Evolutionary conservation across 2,329 filamentous ascomycete species (phyloP).

Genomic region (Apiospora saccharicola): DNA sequence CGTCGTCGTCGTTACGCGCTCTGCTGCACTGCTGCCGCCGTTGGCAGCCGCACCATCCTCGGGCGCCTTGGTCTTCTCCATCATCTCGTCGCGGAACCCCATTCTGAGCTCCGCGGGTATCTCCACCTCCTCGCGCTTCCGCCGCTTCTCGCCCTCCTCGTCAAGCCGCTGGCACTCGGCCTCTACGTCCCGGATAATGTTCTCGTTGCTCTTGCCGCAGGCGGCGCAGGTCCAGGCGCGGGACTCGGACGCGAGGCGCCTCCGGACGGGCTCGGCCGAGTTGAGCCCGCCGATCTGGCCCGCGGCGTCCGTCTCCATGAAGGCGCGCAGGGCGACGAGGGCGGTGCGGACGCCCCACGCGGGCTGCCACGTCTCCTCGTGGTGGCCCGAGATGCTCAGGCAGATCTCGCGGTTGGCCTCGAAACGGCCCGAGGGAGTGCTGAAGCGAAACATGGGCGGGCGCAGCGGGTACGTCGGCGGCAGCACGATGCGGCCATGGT

Average conservation of each 20-base stretch:
- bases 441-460: slow-evolving; percentile 94
- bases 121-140: slow-evolving; percentile 49
- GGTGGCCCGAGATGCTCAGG: slow-evolving; percentile 89
- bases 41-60: slow-evolving; percentile 26
- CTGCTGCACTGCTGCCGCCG: slow-evolving; percentile 26
- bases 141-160: slow-evolving; percentile 43
- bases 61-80: slow-evolving; percentile 38
- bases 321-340: slow-evolving; percentile 78
- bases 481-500: slow-evolving; percentile 94
- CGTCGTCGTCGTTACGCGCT: slow-evolving; percentile 13
- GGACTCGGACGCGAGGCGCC: slow-evolving; percentile 73
- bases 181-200: slow-evolving; percentile 77
- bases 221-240: slow-evolving; percentile 70
- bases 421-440: slow-evolving; percentile 90
- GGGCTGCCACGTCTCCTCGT: slow-evolving; percentile 98
- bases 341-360: slow-evolving; percentile 97
- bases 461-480: slow-evolving; percentile 90
- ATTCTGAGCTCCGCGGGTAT: slow-evolving; percentile 67
- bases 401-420: slow-evolving; percentile 98
- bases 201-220: slow-evolving; percentile 75
- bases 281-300: slow-evolving; percentile 94
- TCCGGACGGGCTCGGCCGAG: slow-evolving; percentile 71
- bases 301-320: slow-evolving; percentile 90
- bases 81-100: slow-evolving; percentile 77
- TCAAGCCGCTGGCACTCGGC: slow-evolving; percentile 46